Conservation (phyloP, 208 protist genomes). For the Baffinella frigidus region DNA sequence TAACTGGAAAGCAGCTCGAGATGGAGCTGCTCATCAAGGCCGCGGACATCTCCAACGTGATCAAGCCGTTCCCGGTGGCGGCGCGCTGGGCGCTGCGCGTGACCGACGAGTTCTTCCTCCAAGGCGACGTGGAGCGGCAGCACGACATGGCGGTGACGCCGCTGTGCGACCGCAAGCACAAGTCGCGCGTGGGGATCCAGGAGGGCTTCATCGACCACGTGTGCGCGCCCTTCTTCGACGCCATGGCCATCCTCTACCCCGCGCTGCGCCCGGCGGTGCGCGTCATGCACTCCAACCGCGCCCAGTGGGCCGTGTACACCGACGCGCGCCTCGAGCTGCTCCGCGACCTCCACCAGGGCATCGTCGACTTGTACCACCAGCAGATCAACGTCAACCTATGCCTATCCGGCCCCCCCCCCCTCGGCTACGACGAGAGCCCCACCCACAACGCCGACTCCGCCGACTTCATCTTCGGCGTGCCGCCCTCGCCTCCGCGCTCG, state of each 20-base stretch:
- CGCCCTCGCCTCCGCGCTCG: too few relatives aligned
- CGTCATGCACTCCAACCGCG: neutral
- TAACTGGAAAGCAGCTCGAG: neutral
- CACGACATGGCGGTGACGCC: neutral
- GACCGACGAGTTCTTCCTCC: neutral
- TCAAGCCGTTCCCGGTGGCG: neutral
- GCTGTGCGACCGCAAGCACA: neutral
- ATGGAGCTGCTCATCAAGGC: slow-evolving; percentile 5
- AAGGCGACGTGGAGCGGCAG: neutral
- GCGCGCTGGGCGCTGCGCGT: neutral
- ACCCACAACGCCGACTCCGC: too few relatives aligned
- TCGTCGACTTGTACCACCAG: too few relatives aligned
- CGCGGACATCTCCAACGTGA: slow-evolving; percentile 7
- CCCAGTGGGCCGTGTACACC: neutral
- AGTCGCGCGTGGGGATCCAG: neutral
- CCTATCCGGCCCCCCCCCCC: too few relatives aligned
- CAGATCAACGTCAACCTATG: too few relatives aligned
- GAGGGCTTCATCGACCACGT: slow-evolving; percentile 19
- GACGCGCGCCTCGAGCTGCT: too few relatives aligned
- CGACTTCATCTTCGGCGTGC: too few relatives aligned
- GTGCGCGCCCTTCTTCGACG: neutral
- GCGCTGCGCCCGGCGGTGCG: neutral
- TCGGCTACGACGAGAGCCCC: too few relatives aligned
- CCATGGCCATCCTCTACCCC: neutral
- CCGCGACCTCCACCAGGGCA: too few relatives aligned